Percentiles rank a stretch among this genome's conserved stretches.
Conservation (phyloP, 768 basidiomycete species). For the Lentinula detonsa region DNA sequence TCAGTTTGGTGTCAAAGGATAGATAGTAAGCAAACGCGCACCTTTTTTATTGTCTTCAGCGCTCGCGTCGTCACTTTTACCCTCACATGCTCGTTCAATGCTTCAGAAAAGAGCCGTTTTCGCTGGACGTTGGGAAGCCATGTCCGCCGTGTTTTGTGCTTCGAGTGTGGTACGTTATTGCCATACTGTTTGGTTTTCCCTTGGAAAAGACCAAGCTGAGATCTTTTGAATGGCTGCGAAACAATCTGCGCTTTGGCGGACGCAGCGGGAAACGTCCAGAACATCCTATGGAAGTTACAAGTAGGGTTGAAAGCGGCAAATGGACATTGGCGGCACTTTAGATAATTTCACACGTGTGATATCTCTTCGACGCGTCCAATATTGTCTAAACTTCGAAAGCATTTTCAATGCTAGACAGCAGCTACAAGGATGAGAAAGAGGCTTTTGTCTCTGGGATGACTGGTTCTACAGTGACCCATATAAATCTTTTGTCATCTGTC, state of each 20-base stretch:
- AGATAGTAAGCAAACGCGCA: slow-evolving; percentile 20
- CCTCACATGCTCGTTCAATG: slow-evolving; percentile 48
- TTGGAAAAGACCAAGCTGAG: slow-evolving; percentile 77
- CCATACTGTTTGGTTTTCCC: slow-evolving; percentile 76
- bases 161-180: slow-evolving; percentile 87
- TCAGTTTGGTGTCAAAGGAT: background rate
- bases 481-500: slow-evolving; percentile 63
- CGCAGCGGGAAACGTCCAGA: background rate
- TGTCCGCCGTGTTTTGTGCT: slow-evolving; percentile 78
- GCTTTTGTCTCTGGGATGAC: slow-evolving; percentile 71
- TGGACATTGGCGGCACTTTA: too few species aligned
- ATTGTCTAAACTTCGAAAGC: background rate
- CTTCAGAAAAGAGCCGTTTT: slow-evolving; percentile 67
- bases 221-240: slow-evolving; percentile 73
- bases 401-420: background rate
- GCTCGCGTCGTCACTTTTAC: slow-evolving; percentile 75
- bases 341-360: background rate
- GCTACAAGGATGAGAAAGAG: slow-evolving; percentile 78
- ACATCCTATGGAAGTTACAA: background rate
- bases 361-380: background rate
- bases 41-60: slow-evolving; percentile 81
- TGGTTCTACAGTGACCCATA: slow-evolving; percentile 62
- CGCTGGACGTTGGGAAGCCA: slow-evolving; percentile 87
- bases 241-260: slow-evolving; percentile 3
- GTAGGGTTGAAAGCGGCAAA: background rate